A percentile compares a stretch with the other conserved stretches of the same genome.
Conservation (phyloP, 2,329 filamentous ascomycete genomes). For the Fusarium redolens region DNA sequence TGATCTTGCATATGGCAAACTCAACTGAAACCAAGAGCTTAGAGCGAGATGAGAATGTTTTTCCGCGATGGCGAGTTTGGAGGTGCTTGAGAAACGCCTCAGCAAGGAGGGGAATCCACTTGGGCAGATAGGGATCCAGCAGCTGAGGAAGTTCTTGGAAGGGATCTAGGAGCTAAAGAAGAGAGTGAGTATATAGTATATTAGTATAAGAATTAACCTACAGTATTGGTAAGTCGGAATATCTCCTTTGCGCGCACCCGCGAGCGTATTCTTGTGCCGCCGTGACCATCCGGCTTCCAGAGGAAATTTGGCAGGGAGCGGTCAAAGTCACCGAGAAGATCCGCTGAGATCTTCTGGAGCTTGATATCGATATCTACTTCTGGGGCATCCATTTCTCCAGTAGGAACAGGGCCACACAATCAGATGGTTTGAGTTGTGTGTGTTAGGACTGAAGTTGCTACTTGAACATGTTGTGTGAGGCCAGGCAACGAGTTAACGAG, state of each 20-base stretch:
- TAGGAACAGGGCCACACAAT: neutral
- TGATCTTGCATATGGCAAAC: slow-evolving; percentile 78
- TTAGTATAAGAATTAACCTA: slow-evolving; percentile 41
- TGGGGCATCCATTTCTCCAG: slow-evolving; percentile 65
- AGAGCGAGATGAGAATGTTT: slow-evolving; percentile 46
- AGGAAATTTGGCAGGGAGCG: slow-evolving; percentile 63
- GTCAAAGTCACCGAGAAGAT: slow-evolving; percentile 70
- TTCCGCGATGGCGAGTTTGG: slow-evolving; percentile 57
- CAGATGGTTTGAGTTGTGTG: neutral
- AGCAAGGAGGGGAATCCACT: slow-evolving; percentile 78
- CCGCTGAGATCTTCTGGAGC: slow-evolving; percentile 69
- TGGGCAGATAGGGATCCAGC: slow-evolving; percentile 84
- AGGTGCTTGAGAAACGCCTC: slow-evolving; percentile 80
- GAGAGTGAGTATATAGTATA: neutral
- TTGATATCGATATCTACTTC: slow-evolving; percentile 71
- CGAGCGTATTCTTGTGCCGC: slow-evolving; percentile 56
- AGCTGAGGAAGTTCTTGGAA: slow-evolving; percentile 97
- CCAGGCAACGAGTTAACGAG: slow-evolving; percentile 22
- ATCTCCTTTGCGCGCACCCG: slow-evolving; percentile 64
- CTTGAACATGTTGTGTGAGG: neutral
- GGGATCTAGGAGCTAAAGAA: slow-evolving; percentile 73
- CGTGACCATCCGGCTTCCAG: slow-evolving; percentile 61
- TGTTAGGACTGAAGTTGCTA: neutral
- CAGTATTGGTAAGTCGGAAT: slow-evolving; percentile 59
- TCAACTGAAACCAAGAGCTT: slow-evolving; percentile 67